Conservation (phyloP, 805 yeast species). For the Yarrowia keelungensis region DNA sequence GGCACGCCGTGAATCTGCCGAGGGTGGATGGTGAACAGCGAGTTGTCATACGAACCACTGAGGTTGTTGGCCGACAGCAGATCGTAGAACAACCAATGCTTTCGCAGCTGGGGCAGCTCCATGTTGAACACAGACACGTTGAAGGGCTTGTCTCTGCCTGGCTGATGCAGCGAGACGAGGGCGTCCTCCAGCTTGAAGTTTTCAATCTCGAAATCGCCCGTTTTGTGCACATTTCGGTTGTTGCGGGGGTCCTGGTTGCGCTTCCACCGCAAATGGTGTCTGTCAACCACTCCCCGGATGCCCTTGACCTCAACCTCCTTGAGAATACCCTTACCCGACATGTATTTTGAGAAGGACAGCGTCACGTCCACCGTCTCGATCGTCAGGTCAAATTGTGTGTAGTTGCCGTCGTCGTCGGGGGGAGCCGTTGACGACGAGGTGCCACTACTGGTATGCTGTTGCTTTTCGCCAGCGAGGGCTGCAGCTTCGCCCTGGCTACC, state of each 20-base stretch:
- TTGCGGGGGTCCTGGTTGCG: slow-evolving; percentile 82
- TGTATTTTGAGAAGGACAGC: slow-evolving; percentile 82
- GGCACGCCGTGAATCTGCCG: slow-evolving; percentile 56
- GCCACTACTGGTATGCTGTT: slow-evolving; percentile 43
- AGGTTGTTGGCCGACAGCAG: slow-evolving; percentile 80
- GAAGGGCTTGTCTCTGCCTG: slow-evolving; percentile 73
- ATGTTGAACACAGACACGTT: slow-evolving; percentile 87
- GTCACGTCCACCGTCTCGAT: slow-evolving; percentile 85
- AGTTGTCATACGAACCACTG: slow-evolving; percentile 91
- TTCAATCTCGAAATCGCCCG: slow-evolving; percentile 94
- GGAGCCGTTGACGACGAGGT: slow-evolving; percentile 41
- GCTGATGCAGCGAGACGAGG: slow-evolving; percentile 80
- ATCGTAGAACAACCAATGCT: slow-evolving; percentile 94
- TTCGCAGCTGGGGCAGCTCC: slow-evolving; percentile 77
- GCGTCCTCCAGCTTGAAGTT: slow-evolving; percentile 84
- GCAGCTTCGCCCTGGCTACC: slow-evolving; percentile 78
- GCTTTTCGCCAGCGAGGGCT: slow-evolving; percentile 50
- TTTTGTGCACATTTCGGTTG: slow-evolving; percentile 71
- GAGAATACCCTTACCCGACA: slow-evolving; percentile 86
- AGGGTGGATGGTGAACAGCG: slow-evolving; percentile 89
- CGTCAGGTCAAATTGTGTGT: slow-evolving; percentile 92
- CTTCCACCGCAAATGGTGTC: slow-evolving; percentile 85
- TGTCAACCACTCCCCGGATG: slow-evolving; percentile 88
- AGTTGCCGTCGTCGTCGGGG: slow-evolving; percentile 80
- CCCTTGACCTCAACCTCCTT: slow-evolving; percentile 83